These are phyloP conservation scores for Pleurostoma richardsiae DNA, from an alignment of 2,329 filamentous ascomycete species.

Conservation along the genomic window DNA sequence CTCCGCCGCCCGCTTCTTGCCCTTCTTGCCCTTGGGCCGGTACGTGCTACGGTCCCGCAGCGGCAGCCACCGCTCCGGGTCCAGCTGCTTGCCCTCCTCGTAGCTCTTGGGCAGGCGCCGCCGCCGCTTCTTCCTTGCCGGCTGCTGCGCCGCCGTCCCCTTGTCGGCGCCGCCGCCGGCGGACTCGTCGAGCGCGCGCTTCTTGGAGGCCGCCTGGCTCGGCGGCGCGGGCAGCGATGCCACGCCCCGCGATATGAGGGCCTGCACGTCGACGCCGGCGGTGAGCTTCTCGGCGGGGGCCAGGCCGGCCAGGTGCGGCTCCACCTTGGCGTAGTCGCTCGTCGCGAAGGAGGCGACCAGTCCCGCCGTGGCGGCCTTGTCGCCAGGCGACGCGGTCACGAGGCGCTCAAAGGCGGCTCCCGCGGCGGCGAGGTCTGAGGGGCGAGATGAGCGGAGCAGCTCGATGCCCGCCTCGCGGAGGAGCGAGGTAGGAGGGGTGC, in stretches of 20 bases:
- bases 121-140: constrained; percentile 31
- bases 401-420: constrained; percentile 75
- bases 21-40: constrained; percentile 86
- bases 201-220: constrained; percentile 32
- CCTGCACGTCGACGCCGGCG: constrained; percentile 52
- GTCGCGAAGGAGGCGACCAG: constrained; percentile 78
- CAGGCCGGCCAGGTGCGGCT: constrained; percentile 50
- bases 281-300: constrained; percentile 59
- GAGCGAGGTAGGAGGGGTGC: constrained; percentile 37
- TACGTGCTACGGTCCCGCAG: constrained; percentile 85
- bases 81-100: constrained; percentile 72
- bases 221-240: constrained; percentile 37
- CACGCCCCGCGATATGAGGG: constrained; percentile 64
- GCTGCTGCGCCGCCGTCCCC: constrained; percentile 11
- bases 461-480: constrained; percentile 78
- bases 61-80: constrained; percentile 91
- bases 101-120: constrained; percentile 65
- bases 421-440: constrained; percentile 64
- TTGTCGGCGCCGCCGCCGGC: not conserved
- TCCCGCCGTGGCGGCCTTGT: constrained; percentile 70
- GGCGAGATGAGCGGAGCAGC: constrained; percentile 69
- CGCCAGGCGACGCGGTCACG: constrained; percentile 57
- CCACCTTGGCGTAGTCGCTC: constrained; percentile 49
- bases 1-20: constrained; percentile 74
- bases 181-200: constrained; percentile 35